Evolutionary conservation across 495 filamentous ascomycete genomes (phyloP).

Genomic region (Chaetomidium leptoderma): DNA sequence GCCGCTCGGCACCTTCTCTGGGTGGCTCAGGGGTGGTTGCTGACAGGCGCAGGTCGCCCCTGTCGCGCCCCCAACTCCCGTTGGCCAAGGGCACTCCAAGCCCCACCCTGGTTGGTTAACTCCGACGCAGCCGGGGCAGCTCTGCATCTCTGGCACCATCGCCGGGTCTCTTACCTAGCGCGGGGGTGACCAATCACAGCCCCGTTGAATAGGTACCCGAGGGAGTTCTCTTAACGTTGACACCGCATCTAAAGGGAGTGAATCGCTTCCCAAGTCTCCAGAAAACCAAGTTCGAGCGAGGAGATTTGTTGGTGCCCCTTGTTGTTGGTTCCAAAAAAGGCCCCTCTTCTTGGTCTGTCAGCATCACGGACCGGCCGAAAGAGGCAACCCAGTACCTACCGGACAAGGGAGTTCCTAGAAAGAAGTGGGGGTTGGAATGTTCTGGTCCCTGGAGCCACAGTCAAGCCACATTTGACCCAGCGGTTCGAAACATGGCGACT

Average conservation of each 20-base stretch:
- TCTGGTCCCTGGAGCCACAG: not conserved
- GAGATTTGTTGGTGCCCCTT: too few relatives aligned
- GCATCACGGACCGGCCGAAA: too few relatives aligned
- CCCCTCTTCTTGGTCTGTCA: not conserved
- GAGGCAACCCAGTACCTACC: not conserved
- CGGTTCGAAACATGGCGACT: not conserved
- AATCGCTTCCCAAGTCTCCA: too few relatives aligned
- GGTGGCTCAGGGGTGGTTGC: conserved; percentile 17
- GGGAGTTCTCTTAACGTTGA: not conserved
- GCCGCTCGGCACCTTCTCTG: conserved; percentile 16
- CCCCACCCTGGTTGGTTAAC: not conserved
- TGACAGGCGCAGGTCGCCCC: conserved; percentile 19
- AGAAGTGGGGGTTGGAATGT: conserved; percentile 3
- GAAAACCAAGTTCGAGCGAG: too few relatives aligned
- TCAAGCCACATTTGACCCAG: not conserved
- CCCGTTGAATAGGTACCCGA: not conserved
- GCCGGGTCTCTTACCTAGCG: conserved; percentile 5
- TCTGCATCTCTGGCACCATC: conserved; percentile 14
- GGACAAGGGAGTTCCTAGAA: not conserved
- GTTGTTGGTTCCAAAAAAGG: too few relatives aligned
- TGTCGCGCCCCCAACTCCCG: conserved; percentile 13
- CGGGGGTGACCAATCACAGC: conserved; percentile 24
- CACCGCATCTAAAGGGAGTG: not conserved
- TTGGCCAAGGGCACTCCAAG: conserved; percentile 9
- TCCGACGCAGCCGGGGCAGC: conserved; percentile 16